phyloP scores from a whole-genome alignment of 495 filamentous ascomycete species.

The Penicillium dipodomyicola region DNA sequence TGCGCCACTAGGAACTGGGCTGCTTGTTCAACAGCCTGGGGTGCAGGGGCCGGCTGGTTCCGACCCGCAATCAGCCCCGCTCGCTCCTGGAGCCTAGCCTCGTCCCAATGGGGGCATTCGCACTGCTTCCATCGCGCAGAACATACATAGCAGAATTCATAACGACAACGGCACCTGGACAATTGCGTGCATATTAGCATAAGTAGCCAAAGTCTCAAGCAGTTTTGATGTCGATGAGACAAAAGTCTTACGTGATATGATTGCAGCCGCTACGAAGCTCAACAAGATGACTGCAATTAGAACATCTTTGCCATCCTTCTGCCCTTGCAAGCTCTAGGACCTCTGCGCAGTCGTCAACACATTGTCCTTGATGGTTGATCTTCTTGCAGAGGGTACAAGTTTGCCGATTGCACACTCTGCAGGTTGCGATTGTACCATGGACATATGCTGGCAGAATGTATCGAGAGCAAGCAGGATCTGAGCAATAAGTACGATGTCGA shows the following conservation, averaged over 20 bases:
- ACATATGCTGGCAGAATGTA: not conserved
- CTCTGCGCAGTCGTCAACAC: not conserved
- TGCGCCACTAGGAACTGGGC: not conserved
- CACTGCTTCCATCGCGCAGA: constrained; percentile 48
- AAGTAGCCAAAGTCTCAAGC: not conserved
- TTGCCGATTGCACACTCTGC: not conserved
- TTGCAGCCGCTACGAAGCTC: constrained; percentile 26
- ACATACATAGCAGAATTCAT: constrained; percentile 29
- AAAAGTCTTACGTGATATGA: constrained; percentile 28
- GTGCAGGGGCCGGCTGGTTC: too few relatives aligned
- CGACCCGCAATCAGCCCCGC: constrained; percentile 15
- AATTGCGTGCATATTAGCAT: not conserved
- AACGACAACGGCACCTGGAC: constrained; percentile 15
- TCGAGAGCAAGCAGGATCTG: not conserved
- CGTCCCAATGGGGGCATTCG: constrained; percentile 41
- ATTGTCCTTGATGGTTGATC: not conserved
- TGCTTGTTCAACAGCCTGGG: not conserved
- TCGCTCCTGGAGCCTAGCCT: constrained; percentile 29
- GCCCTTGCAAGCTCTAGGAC: constrained; percentile 19
- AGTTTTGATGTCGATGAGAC: too few relatives aligned
- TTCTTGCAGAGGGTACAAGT: not conserved
- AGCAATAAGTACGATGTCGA: not conserved
- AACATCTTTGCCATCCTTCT: constrained; percentile 30
- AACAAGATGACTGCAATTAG: constrained; percentile 25
- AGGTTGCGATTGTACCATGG: not conserved